Base-by-base conservation (phyloP, 768 basidiomycete species). In the Amanita jacksonii region DNA sequence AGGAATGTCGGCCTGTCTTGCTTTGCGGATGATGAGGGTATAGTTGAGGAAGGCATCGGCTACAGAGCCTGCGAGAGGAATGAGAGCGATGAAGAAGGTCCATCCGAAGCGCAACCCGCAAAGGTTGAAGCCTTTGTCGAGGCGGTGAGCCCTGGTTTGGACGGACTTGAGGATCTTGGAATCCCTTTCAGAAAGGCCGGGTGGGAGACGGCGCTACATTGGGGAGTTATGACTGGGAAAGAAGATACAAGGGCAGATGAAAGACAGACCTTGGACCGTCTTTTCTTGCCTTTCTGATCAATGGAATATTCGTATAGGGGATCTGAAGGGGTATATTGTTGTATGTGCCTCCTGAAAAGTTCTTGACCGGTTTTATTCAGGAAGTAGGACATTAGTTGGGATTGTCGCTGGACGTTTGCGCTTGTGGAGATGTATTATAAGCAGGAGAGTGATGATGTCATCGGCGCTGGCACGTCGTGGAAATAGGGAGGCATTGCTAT, bases 61-160 rank as follows among this genome's bases (percentile, higher is more conserved):
- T 23, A 76, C 64, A 52, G 86, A 82, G 12, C 87, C 88, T 0
- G 74, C 71, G 27, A 79, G 62, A 6, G 87, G 87, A 35, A 90
- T 58, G 13, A 86, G 68, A 0, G 82, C 81, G 57, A 91, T 83
- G 54, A 87, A 59, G 62, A 89, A 85, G 1, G 87, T 77, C 82
- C 83, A 92, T 0, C 92, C 92, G 48, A 94, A 90, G 9, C 78
- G 76, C 42, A 93, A 57, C 8, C 92, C 89, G 48, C 80, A 84
- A 1, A 94, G 23, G 33, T 57, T 68, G 68, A 96, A 87, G 2
- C 86, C 80, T 60, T 88, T 91, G 65, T 96, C 92, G 43, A 96
- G 80, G 57, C 81, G 77, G 53, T 85, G 86, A 1, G 89, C 90
- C 5, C 89, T 71, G 25, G 72, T 69, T 54, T 85, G 77, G 24